Percentiles rank a stretch among this genome's conserved stretches.
phyloP scores from a whole-genome alignment of 2,329 filamentous ascomycete species.

The Pseudophaeomoniella oleicola region DNA sequence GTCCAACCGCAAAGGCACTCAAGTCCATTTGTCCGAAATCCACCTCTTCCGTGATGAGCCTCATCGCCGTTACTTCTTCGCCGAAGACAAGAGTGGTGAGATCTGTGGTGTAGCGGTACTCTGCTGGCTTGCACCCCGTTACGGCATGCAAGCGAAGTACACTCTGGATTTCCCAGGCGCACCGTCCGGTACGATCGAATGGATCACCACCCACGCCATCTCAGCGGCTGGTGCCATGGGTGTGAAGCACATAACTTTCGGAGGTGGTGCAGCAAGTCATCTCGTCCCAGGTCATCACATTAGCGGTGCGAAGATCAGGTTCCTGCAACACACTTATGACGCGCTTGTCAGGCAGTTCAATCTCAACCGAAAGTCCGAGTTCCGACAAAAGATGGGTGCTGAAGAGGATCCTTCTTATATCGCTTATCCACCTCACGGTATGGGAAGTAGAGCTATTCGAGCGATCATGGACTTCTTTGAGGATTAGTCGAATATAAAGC shows the following conservation, averaged over 20 bases:
- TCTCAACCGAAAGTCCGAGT: slow-evolving; percentile 72
- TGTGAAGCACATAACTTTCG: slow-evolving; percentile 63
- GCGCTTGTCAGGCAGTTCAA: slow-evolving; percentile 69
- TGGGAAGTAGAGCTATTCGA: slow-evolving; percentile 67
- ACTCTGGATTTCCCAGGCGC: slow-evolving; percentile 83
- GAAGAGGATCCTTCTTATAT: slow-evolving; percentile 76
- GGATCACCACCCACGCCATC: slow-evolving; percentile 60
- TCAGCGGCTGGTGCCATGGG: slow-evolving; percentile 44
- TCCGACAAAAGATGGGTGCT: slow-evolving; percentile 80
- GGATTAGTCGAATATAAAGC: too few species aligned
- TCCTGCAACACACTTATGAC: slow-evolving; percentile 70
- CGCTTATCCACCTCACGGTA: slow-evolving; percentile 73
- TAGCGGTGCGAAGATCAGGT: slow-evolving; percentile 63
- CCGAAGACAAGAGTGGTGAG: slow-evolving; percentile 55
- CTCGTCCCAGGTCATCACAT: slow-evolving; percentile 71
- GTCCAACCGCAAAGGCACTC: slow-evolving; percentile 61
- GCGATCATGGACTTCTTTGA: slow-evolving; percentile 88
- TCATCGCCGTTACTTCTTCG: slow-evolving; percentile 77
- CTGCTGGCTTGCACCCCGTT: slow-evolving; percentile 61
- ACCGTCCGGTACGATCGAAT: slow-evolving; percentile 77
- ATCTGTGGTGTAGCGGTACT: slow-evolving; percentile 69
- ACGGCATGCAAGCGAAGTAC: slow-evolving; percentile 93
- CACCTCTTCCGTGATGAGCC: slow-evolving; percentile 72
- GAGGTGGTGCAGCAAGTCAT: slow-evolving; percentile 61
- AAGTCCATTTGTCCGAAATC: slow-evolving; percentile 83